phyloP scores from a whole-genome alignment of 108 stramenopile species.

The Nitzschia sp. region DNA sequence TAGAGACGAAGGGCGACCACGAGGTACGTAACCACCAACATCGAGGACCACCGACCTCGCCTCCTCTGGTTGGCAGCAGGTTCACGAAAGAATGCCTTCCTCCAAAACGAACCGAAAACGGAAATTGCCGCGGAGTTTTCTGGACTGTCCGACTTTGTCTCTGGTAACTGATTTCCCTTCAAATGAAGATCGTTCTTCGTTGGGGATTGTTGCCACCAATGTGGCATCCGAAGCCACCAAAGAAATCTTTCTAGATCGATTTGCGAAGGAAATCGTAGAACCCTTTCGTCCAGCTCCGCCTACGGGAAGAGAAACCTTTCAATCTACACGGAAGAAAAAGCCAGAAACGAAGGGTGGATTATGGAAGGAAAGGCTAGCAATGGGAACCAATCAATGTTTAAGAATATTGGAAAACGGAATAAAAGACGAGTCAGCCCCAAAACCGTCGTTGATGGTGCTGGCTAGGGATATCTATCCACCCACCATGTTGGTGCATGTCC shows the following conservation, averaged over 20 bases:
- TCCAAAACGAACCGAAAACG: conserved; percentile 27
- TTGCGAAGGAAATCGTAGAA: conserved; percentile 65
- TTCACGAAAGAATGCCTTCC: no score
- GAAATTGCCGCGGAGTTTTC: conserved; percentile 17
- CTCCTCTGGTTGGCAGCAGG: no score
- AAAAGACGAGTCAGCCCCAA: background rate
- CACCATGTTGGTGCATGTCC: conserved; percentile 55
- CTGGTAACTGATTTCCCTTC: conserved; percentile 24
- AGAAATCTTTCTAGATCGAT: conserved; percentile 62
- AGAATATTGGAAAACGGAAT: conserved; percentile 41
- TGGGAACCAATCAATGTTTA: conserved; percentile 74
- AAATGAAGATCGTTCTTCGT: background rate
- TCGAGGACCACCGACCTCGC: no score
- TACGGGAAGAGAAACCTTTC: background rate
- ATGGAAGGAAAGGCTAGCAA: conserved; percentile 38
- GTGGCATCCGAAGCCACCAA: conserved; percentile 46
- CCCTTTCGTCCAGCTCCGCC: conserved; percentile 18
- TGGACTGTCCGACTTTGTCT: conserved; percentile 22
- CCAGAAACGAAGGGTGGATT: background rate
- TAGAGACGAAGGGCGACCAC: no score
- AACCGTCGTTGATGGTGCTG: conserved; percentile 49
- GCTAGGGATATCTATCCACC: conserved; percentile 67
- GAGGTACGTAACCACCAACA: no score
- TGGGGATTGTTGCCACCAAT: conserved; percentile 26
- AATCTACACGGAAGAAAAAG: conserved; percentile 3